Conservation (phyloP, 2,329 filamentous ascomycete species). For the Coccinonectria pachysandricola region DNA sequence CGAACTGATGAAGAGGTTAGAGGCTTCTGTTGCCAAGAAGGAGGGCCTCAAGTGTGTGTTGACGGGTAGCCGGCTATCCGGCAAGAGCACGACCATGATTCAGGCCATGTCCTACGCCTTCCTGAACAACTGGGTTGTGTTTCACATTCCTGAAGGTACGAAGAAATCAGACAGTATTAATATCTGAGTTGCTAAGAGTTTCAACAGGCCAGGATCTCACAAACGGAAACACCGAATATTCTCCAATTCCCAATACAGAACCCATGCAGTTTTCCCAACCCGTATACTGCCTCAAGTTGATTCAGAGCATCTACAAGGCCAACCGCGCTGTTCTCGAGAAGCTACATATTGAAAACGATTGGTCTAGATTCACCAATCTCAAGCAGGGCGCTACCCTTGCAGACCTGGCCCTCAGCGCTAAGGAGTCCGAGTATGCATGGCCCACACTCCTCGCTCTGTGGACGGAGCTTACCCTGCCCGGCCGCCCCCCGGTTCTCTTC, state of each 20-base stretch:
- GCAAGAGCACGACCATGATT: slow-evolving; percentile 79
- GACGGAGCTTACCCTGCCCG: slow-evolving; percentile 57
- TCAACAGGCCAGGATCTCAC: slow-evolving; percentile 62
- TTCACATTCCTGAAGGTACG: slow-evolving; percentile 87
- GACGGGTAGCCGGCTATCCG: slow-evolving; percentile 61
- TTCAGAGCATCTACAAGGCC: slow-evolving; percentile 61
- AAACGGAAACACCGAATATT: slow-evolving; percentile 72
- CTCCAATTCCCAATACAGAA: slow-evolving; percentile 49
- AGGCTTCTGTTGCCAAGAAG: slow-evolving; percentile 40
- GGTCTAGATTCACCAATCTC: slow-evolving; percentile 32
- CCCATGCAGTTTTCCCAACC: slow-evolving; percentile 65
- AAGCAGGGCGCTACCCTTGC: slow-evolving; percentile 53
- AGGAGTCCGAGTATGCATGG: slow-evolving; percentile 71
- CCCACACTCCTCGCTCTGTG: slow-evolving; percentile 71
- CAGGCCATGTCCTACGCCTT: slow-evolving; percentile 77
- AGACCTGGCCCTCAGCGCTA: slow-evolving; percentile 58
- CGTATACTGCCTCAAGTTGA: slow-evolving; percentile 62
- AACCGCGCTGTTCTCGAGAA: slow-evolving; percentile 56
- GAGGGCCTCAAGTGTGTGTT: slow-evolving; percentile 55
- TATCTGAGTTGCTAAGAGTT: too few relatives aligned
- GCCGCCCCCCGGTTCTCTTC: slow-evolving; percentile 55
- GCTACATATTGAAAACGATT: slow-evolving; percentile 34
- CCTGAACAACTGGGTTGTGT: slow-evolving; percentile 76
- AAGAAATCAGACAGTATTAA: too few relatives aligned
- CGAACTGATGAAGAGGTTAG: slow-evolving; percentile 55